Percentiles rank a stretch among this genome's conserved stretches.
phyloP scores from a whole-genome alignment of 2,329 filamentous ascomycete genomes.

The Exutisphaerella laricina region DNA sequence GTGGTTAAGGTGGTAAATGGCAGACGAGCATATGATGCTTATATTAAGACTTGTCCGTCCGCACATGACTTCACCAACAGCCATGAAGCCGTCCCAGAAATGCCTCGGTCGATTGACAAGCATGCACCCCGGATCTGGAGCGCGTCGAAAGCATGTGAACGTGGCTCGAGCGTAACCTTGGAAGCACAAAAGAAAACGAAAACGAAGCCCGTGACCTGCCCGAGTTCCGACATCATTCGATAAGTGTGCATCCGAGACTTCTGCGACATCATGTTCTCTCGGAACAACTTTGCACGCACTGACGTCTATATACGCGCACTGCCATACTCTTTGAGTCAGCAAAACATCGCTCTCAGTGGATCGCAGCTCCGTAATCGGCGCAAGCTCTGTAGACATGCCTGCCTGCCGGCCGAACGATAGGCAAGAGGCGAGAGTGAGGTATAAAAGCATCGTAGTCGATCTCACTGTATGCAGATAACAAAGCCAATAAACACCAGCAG shows the following conservation, averaged over 20 bases:
- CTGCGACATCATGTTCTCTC: background rate
- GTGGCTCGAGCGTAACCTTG: too few species aligned
- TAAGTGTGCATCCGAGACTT: too few species aligned
- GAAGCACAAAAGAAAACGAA: conserved; percentile 3
- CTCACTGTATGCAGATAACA: background rate
- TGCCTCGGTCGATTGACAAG: conserved; percentile 11
- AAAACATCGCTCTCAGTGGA: background rate
- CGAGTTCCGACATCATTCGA: background rate
- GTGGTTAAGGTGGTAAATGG: too few species aligned
- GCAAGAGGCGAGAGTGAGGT: background rate
- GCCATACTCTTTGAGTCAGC: conserved; percentile 4
- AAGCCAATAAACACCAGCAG: background rate
- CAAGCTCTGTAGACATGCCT: conserved; percentile 5
- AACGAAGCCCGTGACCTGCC: background rate
- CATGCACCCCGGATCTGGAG: conserved; percentile 7
- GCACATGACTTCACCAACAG: conserved; percentile 12
- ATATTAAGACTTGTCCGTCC: conserved; percentile 7
- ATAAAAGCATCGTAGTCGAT: background rate
- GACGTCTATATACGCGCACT: background rate
- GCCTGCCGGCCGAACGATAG: conserved; percentile 3
- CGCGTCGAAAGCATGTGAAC: conserved; percentile 12
- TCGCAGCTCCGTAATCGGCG: conserved; percentile 8
- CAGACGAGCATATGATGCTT: conserved; percentile 12
- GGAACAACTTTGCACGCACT: conserved; percentile 1
- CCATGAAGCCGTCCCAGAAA: background rate